phyloP scores from a whole-genome alignment of 208 protist species.

The Wallacemonas rigidus region DNA sequence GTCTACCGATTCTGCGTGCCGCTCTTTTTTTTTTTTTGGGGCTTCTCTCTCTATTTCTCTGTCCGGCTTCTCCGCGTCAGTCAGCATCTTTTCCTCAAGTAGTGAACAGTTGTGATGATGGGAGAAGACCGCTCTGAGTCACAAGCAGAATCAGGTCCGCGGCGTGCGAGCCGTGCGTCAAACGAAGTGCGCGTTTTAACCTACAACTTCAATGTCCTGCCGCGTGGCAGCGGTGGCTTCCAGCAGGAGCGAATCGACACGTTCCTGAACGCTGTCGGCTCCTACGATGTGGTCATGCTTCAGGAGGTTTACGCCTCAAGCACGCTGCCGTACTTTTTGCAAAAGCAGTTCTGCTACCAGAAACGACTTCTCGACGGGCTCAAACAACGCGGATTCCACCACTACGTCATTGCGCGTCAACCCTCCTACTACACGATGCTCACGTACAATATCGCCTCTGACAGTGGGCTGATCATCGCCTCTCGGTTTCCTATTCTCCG shows the following conservation, averaged over 20 bases:
- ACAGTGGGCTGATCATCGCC: slow-evolving; percentile 88
- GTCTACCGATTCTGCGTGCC: no score
- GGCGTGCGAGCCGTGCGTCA: neutral
- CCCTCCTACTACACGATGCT: slow-evolving; percentile 86
- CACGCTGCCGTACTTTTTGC: slow-evolving; percentile 75
- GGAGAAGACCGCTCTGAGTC: no score
- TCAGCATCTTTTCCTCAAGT: no score
- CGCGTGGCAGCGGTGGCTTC: slow-evolving; percentile 73
- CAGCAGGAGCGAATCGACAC: slow-evolving; percentile 83
- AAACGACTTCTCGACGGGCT: slow-evolving; percentile 76
- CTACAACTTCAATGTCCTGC: slow-evolving; percentile 92
- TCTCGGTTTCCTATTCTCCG: slow-evolving; percentile 84
- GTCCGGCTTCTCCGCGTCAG: no score
- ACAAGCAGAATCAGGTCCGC: neutral
- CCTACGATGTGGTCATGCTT: slow-evolving; percentile 84
- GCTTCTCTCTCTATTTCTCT: no score
- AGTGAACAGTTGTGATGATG: no score
- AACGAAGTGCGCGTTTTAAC: slow-evolving; percentile 70
- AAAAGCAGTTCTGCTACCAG: slow-evolving; percentile 76
- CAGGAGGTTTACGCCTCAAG: slow-evolving; percentile 88
- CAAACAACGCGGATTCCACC: slow-evolving; percentile 65
- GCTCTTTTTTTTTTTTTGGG: no score
- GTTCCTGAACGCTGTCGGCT: slow-evolving; percentile 64
- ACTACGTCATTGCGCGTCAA: slow-evolving; percentile 87
- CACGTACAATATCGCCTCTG: slow-evolving; percentile 68